Conservation (phyloP, 1,284 basidiomycete genomes). For the Volvariella surrecta region DNA sequence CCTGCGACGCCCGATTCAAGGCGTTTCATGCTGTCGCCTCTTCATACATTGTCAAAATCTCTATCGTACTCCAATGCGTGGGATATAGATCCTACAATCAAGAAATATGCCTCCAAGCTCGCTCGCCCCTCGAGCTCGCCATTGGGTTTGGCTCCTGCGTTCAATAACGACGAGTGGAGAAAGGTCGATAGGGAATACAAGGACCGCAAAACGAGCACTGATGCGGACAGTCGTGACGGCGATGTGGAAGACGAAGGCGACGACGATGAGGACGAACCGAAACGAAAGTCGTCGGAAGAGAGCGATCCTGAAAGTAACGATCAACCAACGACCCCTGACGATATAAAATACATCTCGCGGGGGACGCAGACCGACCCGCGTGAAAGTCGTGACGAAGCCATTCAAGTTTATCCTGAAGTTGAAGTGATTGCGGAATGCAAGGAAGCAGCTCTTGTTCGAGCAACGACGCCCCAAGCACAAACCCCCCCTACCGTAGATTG, state of each 20-base stretch:
- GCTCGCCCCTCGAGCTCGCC: slow-evolving; percentile 39
- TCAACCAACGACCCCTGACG: slow-evolving; percentile 13
- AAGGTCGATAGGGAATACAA: slow-evolving; percentile 26
- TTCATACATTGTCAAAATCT: slow-evolving; percentile 42
- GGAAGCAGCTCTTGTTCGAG: too few species aligned
- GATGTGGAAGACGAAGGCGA: slow-evolving; percentile 80
- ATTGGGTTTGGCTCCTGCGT: slow-evolving; percentile 35
- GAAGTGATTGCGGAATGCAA: too few species aligned
- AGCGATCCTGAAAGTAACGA: not conserved
- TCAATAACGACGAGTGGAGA: slow-evolving; percentile 34
- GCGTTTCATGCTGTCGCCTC: slow-evolving; percentile 22
- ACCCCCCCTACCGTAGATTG: too few species aligned
- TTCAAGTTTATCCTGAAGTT: slow-evolving; percentile 38
- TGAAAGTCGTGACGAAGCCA: slow-evolving; percentile 39
- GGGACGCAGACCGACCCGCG: slow-evolving; percentile 54
- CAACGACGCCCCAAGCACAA: too few species aligned
- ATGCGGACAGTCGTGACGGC: slow-evolving; percentile 69
- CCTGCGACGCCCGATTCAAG: slow-evolving; percentile 25
- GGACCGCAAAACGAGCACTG: slow-evolving; percentile 44
- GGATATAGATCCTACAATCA: slow-evolving; percentile 75
- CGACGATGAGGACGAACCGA: slow-evolving; percentile 21
- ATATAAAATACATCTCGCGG: slow-evolving; percentile 41
- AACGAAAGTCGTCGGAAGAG: slow-evolving; percentile 18
- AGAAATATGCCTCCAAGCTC: slow-evolving; percentile 63
- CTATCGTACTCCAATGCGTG: slow-evolving; percentile 73